These are phyloP conservation scores for Cytospora schulzeri DNA, from an alignment of 2,329 filamentous ascomycete genomes.

Conservation along the genomic window DNA sequence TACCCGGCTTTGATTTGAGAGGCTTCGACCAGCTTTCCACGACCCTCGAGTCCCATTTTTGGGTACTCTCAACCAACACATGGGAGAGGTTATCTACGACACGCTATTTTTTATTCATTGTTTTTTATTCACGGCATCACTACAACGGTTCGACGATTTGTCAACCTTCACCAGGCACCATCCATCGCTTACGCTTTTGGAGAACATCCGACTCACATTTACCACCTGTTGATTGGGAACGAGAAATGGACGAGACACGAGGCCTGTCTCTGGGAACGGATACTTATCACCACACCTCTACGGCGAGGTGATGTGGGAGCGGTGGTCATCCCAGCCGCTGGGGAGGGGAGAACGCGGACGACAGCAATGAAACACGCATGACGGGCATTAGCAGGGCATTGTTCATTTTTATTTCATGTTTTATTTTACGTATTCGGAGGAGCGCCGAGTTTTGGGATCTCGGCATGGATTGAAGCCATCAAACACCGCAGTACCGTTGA, in stretches of 20 bases:
- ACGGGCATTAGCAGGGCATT: not conserved
- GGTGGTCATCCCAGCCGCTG: not conserved
- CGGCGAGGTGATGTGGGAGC: not conserved
- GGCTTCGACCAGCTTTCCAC: not conserved
- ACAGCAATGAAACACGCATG: not conserved
- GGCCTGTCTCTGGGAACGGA: not conserved
- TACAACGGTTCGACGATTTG: not conserved
- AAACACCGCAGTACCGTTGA: not conserved
- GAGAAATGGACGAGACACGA: not conserved
- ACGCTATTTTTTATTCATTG: not conserved
- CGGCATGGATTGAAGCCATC: slow-evolving; percentile 4
- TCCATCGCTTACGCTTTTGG: not conserved
- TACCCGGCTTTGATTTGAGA: not conserved
- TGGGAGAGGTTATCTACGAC: not conserved
- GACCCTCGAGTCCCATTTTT: not conserved
- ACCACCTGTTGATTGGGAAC: not conserved
- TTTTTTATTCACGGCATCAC: not conserved
- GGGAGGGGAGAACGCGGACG: not conserved
- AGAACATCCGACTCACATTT: not conserved
- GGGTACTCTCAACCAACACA: not conserved
- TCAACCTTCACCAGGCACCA: not conserved
- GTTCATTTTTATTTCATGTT: slow-evolving; percentile 4
- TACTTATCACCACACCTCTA: not conserved
- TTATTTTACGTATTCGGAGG: not conserved
- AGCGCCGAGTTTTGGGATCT: not conserved